Base-by-base conservation (phyloP, 1,139 yeast genomes). In the Tardiomyces digboiensis region DNA sequence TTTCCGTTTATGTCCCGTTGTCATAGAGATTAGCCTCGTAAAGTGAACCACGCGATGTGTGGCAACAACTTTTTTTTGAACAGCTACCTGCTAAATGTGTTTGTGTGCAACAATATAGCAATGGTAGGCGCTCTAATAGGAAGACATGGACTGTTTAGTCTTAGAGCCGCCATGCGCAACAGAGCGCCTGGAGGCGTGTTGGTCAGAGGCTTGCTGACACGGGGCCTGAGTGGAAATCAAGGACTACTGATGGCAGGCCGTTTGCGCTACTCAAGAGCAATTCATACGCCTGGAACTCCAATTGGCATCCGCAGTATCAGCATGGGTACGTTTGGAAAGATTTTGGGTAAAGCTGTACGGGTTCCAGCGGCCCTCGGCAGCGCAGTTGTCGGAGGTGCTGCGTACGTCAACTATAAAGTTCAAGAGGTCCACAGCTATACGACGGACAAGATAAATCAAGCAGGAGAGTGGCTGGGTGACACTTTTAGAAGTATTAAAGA, bases 311-410 rank as follows among this genome's bases (percentile, higher is more conserved):
- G 33, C 33, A 8, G 33, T 16, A 26, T 26, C 10, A 26, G 33
- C 33, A 26, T 26, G 33, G 33, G 33, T 16, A 13, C 33, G 10
- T 26, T 26, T 26, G 33, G 33, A 8, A 26, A 26, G 33, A 26
- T 26, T n/a, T 16, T 26, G 3, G 33, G 33, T 16, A 26, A 26
- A 8, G 33, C 21, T 16, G 41, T 22, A 21, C 19, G 22, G 16
- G 16, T 39, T 1, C 94, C 94, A 0, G 89, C 87, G 0, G 86
- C 86, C 52, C 66, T 86, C 1, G 96, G 96, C 1, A 94, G 96
- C 7, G 87, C 95, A 0, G 65, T 88, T 39, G 96, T 95, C 1
- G 97, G 97, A 7, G 95, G 95, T 2, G 95, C 96, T 0, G 83
- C 95, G 3, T 91, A 88, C 59, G 81, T 88, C 40, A 87, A 89